phyloP scores from a whole-genome alignment of 306 rosid genomes.

The Leucaena leucocephala region DNA sequence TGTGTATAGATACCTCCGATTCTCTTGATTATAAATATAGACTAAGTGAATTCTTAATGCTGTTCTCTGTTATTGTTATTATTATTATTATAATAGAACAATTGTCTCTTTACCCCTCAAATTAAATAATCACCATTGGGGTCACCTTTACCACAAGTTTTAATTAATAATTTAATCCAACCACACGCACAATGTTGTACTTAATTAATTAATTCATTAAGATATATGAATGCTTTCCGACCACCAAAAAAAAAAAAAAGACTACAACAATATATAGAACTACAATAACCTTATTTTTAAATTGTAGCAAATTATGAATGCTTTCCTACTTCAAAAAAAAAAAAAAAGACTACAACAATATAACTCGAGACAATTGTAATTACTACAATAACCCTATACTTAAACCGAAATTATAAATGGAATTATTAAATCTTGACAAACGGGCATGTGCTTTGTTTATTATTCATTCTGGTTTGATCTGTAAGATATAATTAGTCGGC shows the following conservation, averaged over 20 bases:
- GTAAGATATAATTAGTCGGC: background rate
- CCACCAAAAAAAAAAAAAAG: background rate
- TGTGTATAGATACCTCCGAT: too few species aligned
- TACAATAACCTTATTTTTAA: too few species aligned
- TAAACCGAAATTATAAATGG: background rate
- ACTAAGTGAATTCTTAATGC: background rate
- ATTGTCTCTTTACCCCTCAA: background rate
- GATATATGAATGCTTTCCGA: background rate
- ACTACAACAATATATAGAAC: background rate
- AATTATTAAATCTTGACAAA: background rate
- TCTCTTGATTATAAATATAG: too few species aligned
- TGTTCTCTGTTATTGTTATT: background rate
- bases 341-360: too few species aligned
- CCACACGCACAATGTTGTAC: background rate
- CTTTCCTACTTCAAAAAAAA: too few species aligned
- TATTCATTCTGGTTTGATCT: background rate
- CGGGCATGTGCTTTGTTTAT: background rate
- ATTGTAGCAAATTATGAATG: too few species aligned
- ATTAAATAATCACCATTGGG: background rate
- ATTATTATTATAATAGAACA: background rate
- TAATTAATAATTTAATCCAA: background rate
- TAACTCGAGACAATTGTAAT: too few species aligned
- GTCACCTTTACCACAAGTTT: background rate
- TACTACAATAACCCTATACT: background rate
- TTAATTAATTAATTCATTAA: background rate